phyloP scores from a whole-genome alignment of 441 rosid species.

The Syzygium syzygioides region DNA sequence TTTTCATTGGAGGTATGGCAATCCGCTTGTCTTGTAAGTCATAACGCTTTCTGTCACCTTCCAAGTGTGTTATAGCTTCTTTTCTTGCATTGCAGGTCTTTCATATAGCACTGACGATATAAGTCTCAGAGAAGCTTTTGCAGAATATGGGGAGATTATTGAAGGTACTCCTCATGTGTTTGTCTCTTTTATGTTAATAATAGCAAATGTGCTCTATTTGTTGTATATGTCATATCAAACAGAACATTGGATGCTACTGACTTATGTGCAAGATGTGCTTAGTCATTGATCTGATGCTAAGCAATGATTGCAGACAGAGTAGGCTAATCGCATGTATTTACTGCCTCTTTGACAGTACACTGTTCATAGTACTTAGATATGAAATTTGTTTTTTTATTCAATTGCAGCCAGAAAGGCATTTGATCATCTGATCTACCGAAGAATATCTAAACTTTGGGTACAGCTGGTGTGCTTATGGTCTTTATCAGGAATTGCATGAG shows the following conservation, averaged over 20 bases:
- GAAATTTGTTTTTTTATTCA: background rate
- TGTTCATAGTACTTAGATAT: background rate
- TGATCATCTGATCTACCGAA: background rate
- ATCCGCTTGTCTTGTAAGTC: background rate
- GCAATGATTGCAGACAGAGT: background rate
- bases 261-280: background rate
- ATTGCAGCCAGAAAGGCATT: background rate
- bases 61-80: background rate
- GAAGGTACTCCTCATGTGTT: background rate
- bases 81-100: conserved; percentile 1
- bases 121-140: conserved; percentile 10
- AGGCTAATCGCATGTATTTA: background rate
- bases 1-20: conserved; percentile 8
- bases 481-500: background rate
- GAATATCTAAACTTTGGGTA: background rate
- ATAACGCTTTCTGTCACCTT: background rate
- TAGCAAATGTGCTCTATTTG: background rate
- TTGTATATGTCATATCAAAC: background rate
- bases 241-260: background rate
- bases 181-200: background rate
- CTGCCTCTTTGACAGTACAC: background rate
- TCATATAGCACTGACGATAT: conserved; percentile 7
- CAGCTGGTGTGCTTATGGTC: background rate
- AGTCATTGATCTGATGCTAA: background rate
- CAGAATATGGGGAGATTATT: conserved; percentile 8